Evolutionary conservation across 1,139 yeast genomes (phyloP).

Genomic region (Nakaseomyces delphensis): DNA sequence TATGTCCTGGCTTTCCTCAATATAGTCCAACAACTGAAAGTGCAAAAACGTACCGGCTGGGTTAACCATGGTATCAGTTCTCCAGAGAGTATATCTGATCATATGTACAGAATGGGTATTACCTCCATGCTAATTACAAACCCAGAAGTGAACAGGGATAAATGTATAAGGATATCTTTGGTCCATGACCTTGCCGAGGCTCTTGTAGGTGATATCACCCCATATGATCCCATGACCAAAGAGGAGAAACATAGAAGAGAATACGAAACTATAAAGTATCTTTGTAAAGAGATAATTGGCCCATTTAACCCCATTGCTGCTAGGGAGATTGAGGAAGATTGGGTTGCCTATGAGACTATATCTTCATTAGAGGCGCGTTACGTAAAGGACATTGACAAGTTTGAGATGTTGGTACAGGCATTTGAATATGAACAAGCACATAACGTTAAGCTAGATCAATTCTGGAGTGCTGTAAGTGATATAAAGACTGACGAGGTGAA

Average conservation of each 20-base stretch:
- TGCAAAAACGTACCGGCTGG: slow-evolving; percentile 94
- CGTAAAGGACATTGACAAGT: slow-evolving; percentile 92
- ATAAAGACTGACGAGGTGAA: slow-evolving; percentile 71
- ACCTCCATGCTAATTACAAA: slow-evolving; percentile 67
- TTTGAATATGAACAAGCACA: slow-evolving; percentile 76
- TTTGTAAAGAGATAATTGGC: slow-evolving; percentile 47
- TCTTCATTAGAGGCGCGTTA: slow-evolving; percentile 77
- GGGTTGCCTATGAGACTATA: slow-evolving; percentile 88
- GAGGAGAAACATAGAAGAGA: slow-evolving; percentile 78
- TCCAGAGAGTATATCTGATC: slow-evolving; percentile 78
- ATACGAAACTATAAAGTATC: slow-evolving; percentile 59
- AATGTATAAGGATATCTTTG: slow-evolving; percentile 78
- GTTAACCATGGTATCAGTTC: slow-evolving; percentile 58
- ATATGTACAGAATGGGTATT: slow-evolving; percentile 93
- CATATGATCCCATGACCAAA: slow-evolving; percentile 62
- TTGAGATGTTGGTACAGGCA: slow-evolving; percentile 84
- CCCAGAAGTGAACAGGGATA: slow-evolving; percentile 36
- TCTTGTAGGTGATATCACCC: slow-evolving; percentile 91
- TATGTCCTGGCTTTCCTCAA: slow-evolving; percentile 66
- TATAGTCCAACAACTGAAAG: slow-evolving; percentile 65
- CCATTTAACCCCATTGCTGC: slow-evolving; percentile 61
- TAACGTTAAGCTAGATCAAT: slow-evolving; percentile 55
- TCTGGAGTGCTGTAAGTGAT: slow-evolving; percentile 52
- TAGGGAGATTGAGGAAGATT: slow-evolving; percentile 57
- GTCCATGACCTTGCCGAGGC: slow-evolving; percentile 94